A percentile compares a stretch with the other conserved stretches of the same genome.
These are phyloP conservation scores for Cercophora samala DNA, from an alignment of 495 filamentous ascomycete genomes.

Conservation along the genomic window DNA sequence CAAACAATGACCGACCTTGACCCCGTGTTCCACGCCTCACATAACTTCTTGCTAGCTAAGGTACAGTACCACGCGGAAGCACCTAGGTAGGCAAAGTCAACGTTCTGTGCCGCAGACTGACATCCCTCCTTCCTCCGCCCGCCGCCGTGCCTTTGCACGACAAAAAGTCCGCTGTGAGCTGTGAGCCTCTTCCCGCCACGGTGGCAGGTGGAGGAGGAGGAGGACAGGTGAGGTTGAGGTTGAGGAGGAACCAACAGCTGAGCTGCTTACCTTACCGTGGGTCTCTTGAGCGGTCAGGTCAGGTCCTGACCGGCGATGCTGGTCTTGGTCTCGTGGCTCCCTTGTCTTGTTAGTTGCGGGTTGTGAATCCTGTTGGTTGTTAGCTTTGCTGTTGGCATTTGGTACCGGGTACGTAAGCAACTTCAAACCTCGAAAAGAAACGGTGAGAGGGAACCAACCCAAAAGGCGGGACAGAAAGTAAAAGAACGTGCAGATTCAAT, in stretches of 20 bases:
- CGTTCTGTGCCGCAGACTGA: constrained; percentile 5
- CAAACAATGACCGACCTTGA: too few species aligned
- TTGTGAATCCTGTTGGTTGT: background rate
- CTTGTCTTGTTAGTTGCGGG: background rate
- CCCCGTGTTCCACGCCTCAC: background rate
- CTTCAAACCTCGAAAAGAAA: too few species aligned
- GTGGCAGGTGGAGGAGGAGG: background rate
- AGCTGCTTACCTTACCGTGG: background rate
- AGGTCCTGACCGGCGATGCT: background rate
- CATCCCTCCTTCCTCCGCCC: background rate
- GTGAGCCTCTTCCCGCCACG: background rate
- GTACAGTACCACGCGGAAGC: too few species aligned
- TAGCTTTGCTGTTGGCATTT: background rate
- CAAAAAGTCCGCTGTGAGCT: background rate
- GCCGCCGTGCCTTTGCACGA: background rate
- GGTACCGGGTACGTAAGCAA: too few species aligned
- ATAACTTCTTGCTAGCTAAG: too few species aligned
- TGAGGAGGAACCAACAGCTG: background rate
- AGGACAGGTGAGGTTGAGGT: background rate
- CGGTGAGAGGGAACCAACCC: too few species aligned
- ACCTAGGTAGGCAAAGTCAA: background rate
- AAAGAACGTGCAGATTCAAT: background rate
- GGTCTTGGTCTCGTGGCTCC: background rate
- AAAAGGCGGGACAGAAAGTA: background rate
- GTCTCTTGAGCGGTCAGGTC: background rate